Evolutionary conservation across 2,329 filamentous ascomycete species (phyloP).

Genomic region (Diaporthe sp.): DNA sequence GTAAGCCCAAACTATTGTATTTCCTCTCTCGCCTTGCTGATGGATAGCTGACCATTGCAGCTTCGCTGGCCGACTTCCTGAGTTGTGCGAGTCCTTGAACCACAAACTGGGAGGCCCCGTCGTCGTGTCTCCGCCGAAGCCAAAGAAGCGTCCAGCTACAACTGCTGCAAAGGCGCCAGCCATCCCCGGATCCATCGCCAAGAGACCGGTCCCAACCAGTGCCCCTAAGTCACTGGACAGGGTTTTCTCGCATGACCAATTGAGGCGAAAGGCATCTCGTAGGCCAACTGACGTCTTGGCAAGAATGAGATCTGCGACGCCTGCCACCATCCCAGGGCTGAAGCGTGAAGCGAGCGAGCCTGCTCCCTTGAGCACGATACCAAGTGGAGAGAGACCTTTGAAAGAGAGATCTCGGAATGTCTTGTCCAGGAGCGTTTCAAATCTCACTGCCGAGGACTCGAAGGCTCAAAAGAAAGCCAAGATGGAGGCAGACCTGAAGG

Average conservation of each 20-base stretch:
- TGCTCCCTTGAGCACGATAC: slow-evolving; percentile 59
- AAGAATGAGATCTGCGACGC: slow-evolving; percentile 75
- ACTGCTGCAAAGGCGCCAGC: slow-evolving; percentile 54
- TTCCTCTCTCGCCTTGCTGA: not conserved
- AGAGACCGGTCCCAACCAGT: slow-evolving; percentile 55
- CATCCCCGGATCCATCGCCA: slow-evolving; percentile 63
- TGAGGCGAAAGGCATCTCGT: slow-evolving; percentile 64
- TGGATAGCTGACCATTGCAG: slow-evolving; percentile 48
- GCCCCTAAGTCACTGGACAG: slow-evolving; percentile 67
- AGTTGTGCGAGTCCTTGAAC: slow-evolving; percentile 76
- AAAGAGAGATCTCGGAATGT: slow-evolving; percentile 56
- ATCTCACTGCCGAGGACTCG: slow-evolving; percentile 61
- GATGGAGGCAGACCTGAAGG: slow-evolving; percentile 76
- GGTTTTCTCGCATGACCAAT: slow-evolving; percentile 70
- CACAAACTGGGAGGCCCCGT: slow-evolving; percentile 80
- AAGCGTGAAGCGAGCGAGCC: slow-evolving; percentile 78
- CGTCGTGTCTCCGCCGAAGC: slow-evolving; percentile 65
- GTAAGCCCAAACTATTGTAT: slow-evolving; percentile 54
- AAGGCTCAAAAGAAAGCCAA: slow-evolving; percentile 74
- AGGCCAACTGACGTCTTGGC: slow-evolving; percentile 69
- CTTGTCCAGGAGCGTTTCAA: slow-evolving; percentile 55
- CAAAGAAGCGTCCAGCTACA: slow-evolving; percentile 55
- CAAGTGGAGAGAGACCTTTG: slow-evolving; percentile 53
- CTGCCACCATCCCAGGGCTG: slow-evolving; percentile 66
- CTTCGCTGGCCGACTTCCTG: slow-evolving; percentile 80